A percentile compares a stretch with the other conserved stretches of the same genome.
Conservation (phyloP, 106 monocot species). For the Agapanthus africanus region DNA sequence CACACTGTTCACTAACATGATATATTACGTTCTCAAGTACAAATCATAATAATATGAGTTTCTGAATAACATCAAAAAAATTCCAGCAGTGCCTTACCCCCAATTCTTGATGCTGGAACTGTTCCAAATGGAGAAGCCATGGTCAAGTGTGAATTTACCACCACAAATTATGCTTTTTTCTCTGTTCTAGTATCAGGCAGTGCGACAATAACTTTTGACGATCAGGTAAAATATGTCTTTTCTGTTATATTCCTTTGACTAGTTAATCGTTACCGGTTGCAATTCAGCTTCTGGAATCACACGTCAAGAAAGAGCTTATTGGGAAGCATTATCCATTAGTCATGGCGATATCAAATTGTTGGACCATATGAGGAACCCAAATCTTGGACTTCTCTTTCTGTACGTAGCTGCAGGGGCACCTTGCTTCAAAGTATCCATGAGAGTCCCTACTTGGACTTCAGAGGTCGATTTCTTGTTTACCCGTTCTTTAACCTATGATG, state of each 20-base stretch:
- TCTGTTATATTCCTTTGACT: not conserved
- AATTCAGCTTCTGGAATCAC: constrained; percentile 53
- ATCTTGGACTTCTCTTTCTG: constrained; percentile 25
- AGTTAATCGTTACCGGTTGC: too few relatives aligned
- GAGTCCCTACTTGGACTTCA: constrained; percentile 55
- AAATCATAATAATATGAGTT: too few relatives aligned
- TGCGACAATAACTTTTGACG: constrained; percentile 60
- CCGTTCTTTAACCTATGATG: too few relatives aligned
- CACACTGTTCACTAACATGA: too few relatives aligned
- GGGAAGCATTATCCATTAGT: constrained; percentile 52
- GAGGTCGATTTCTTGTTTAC: constrained; percentile 31
- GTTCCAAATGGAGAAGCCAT: constrained; percentile 62
- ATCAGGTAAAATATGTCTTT: constrained; percentile 32
- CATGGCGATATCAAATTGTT: too few relatives aligned
- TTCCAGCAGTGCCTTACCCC: constrained; percentile 46
- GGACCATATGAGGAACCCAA: constrained; percentile 17
- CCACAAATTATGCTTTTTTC: constrained; percentile 50
- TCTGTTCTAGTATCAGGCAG: constrained; percentile 72
- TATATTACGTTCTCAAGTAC: too few relatives aligned
- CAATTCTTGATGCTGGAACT: constrained; percentile 46
- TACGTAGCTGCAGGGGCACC: constrained; percentile 46
- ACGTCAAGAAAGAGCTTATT: constrained; percentile 58
- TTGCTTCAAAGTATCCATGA: constrained; percentile 57
- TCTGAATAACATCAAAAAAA: constrained; percentile 2
- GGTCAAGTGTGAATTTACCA: constrained; percentile 63